Percentiles rank a stretch among this genome's conserved stretches.
phyloP scores from a whole-genome alignment of 2,329 filamentous ascomycete genomes.

The Exophiala spinifera region DNA sequence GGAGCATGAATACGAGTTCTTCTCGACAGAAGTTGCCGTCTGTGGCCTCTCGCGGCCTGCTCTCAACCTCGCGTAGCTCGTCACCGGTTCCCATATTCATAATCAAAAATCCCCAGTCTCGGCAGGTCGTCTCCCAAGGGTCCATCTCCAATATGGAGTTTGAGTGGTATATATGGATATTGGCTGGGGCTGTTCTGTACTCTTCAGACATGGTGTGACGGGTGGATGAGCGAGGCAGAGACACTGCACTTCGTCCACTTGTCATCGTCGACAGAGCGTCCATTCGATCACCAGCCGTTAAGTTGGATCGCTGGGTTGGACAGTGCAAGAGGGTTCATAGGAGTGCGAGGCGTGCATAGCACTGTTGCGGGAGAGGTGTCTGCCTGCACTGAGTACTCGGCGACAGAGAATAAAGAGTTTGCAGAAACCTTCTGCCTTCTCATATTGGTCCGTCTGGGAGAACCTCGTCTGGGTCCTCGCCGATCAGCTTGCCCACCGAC shows the following conservation, averaged over 20 bases:
- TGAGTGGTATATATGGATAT: too few relatives aligned
- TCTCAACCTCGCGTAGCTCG: background rate
- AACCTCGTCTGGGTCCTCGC: constrained; percentile 56
- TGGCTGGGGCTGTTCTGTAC: too few relatives aligned
- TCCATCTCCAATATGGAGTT: background rate
- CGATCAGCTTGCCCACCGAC: constrained; percentile 64
- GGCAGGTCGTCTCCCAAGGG: background rate
- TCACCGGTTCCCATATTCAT: background rate
- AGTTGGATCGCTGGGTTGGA: too few relatives aligned
- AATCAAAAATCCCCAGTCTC: background rate
- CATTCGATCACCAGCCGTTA: too few relatives aligned
- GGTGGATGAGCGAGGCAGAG: too few relatives aligned
- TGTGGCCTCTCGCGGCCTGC: background rate
- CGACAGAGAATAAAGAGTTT: background rate
- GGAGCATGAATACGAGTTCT: background rate
- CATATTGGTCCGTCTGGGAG: constrained; percentile 36
- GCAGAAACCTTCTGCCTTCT: background rate
- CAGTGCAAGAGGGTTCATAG: background rate
- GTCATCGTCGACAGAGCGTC: too few relatives aligned
- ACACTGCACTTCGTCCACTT: too few relatives aligned
- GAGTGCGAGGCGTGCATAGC: too few relatives aligned
- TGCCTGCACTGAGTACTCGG: background rate
- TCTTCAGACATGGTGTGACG: too few relatives aligned
- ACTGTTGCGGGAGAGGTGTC: background rate
- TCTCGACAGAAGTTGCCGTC: background rate